Conservation (phyloP, 129 eudicot genomes). For the Chrysanthemum makinoi region DNA sequence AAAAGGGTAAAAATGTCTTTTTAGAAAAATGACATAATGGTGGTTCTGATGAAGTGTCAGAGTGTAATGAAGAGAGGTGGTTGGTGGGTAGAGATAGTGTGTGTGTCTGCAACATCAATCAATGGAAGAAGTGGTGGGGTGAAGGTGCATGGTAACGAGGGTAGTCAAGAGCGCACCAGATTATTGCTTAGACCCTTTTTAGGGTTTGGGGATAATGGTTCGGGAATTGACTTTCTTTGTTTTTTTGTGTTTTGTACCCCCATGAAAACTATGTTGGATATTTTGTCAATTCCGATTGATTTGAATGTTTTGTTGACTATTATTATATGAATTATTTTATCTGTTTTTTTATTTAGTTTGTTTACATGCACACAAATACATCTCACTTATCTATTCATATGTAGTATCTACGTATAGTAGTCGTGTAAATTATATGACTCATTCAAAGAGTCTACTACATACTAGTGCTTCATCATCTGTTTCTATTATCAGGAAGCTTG, state of each 20-base stretch:
- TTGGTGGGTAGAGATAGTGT: constrained; percentile 34
- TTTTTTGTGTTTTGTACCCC: constrained; percentile 29
- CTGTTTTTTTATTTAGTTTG: background rate
- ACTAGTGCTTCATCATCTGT: no score
- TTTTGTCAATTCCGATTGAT: constrained; percentile 5
- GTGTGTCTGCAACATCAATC: constrained; percentile 30
- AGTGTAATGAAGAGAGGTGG: constrained; percentile 36
- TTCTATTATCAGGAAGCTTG: no score
- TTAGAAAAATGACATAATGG: constrained; percentile 25
- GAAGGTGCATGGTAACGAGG: constrained; percentile 40
- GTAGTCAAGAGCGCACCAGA: constrained; percentile 99
- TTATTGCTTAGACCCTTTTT: constrained; percentile 21
- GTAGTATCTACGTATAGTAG: background rate
- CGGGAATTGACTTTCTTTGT: constrained; percentile 97
- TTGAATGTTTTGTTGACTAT: constrained; percentile 18
- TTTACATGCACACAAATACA: background rate
- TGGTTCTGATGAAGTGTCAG: constrained; percentile 26
- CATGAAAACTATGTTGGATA: constrained; percentile 5
- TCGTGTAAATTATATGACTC: background rate
- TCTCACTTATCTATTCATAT: background rate
- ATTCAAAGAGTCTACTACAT: no score
- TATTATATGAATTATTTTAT: constrained; percentile 13
- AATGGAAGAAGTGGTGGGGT: constrained; percentile 39
- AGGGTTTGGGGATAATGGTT: constrained; percentile 59
- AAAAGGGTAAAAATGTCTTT: constrained; percentile 37